These are phyloP conservation scores for Phlegmacium glaucopus DNA, from an alignment of 768 basidiomycete species.

Conservation along the genomic window DNA sequence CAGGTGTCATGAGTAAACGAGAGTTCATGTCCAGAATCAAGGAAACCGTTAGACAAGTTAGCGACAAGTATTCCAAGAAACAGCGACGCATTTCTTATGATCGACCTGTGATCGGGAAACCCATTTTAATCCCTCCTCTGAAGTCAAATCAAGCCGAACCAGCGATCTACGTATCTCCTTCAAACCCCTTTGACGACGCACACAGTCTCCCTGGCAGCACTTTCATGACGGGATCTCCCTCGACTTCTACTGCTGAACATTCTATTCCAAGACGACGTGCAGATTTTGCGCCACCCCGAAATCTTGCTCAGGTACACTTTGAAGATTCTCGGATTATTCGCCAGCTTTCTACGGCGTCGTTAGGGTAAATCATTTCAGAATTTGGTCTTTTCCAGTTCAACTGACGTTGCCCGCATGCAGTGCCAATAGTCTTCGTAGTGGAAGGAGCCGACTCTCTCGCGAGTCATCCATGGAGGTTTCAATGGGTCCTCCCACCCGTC, in stretches of 20 bases:
- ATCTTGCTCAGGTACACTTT: conserved; percentile 41
- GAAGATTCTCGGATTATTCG: conserved; percentile 31
- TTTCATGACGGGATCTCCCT: conserved; percentile 56
- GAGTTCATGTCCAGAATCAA: conserved; percentile 66
- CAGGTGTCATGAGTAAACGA: conserved; percentile 64
- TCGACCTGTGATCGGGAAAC: conserved; percentile 58
- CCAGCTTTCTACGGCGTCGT: conserved; percentile 33
- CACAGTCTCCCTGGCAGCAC: conserved; percentile 44
- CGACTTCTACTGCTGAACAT: conserved; percentile 58
- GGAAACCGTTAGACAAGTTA: conserved; percentile 65
- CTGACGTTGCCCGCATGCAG: conserved; percentile 25
- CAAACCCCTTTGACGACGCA: conserved; percentile 41
- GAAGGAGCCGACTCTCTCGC: conserved; percentile 38
- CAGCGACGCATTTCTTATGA: conserved; percentile 25
- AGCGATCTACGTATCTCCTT: conserved; percentile 27
- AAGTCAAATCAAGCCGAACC: conserved; percentile 10
- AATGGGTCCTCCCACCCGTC: conserved; percentile 35
- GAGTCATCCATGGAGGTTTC: conserved; percentile 30
- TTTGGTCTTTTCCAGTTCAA: background rate
- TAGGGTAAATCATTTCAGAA: conserved; percentile 16
- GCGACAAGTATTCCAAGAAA: conserved; percentile 49
- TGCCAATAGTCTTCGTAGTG: conserved; percentile 51
- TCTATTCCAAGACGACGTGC: conserved; percentile 67
- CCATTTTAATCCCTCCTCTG: conserved; percentile 37
- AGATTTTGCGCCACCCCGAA: conserved; percentile 63